phyloP scores from a whole-genome alignment of 345 rosid genomes.

The Lenwebbia sp. region DNA sequence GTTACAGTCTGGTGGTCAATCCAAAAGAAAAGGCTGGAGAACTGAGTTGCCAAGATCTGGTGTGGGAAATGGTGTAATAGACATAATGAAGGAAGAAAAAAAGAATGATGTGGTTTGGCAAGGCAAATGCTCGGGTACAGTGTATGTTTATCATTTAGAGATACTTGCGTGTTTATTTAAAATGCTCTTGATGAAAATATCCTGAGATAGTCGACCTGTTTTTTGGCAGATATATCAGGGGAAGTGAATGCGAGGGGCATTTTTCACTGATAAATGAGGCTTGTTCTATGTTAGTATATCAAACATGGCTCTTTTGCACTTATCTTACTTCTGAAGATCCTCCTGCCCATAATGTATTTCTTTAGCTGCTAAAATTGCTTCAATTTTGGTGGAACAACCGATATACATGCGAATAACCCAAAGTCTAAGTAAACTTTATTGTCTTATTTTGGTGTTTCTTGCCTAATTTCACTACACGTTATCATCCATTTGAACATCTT shows the following conservation, averaged over 20 bases:
- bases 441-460: not conserved
- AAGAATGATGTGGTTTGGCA: slow-evolving; percentile 70
- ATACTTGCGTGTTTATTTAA: not conserved
- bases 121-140: slow-evolving; percentile 99
- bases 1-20: slow-evolving; percentile 70
- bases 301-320: not conserved
- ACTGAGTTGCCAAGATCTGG: slow-evolving; percentile 58
- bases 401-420: not conserved
- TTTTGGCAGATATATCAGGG: slow-evolving; percentile 71
- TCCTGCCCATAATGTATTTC: not conserved
- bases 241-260: slow-evolving; percentile 87
- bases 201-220: not conserved
- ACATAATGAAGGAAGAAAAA: slow-evolving; percentile 66
- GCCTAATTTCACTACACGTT: not conserved
- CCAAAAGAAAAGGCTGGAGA: slow-evolving; percentile 53
- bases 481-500: not conserved
- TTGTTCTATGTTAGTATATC: slow-evolving; percentile 80
- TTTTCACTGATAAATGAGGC: slow-evolving; percentile 91
- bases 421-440: not conserved
- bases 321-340: not conserved
- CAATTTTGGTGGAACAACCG: not conserved
- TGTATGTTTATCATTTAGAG: slow-evolving; percentile 53
- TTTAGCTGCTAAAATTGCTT: not conserved
- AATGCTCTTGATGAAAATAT: not conserved
- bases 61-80: slow-evolving; percentile 48